A percentile compares a stretch with the other conserved stretches of the same genome.
phyloP scores from a whole-genome alignment of 2,329 filamentous ascomycete genomes.

The Colletotrichum tanaceti region DNA sequence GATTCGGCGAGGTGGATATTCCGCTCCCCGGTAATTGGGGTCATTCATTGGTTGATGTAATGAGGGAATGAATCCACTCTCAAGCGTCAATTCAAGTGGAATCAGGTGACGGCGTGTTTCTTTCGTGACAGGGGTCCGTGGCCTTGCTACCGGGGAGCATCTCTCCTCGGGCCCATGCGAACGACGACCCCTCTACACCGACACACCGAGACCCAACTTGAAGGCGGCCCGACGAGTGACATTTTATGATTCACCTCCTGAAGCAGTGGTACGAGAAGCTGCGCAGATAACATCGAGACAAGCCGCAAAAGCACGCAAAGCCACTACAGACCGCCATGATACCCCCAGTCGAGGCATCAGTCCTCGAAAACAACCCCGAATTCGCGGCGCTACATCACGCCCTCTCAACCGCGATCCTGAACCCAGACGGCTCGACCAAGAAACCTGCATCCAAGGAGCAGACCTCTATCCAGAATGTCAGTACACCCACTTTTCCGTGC shows the following conservation, averaged over 20 bases:
- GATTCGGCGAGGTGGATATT: constrained; percentile 23
- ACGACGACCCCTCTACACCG: constrained; percentile 18
- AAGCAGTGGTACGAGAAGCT: background rate
- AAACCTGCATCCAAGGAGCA: constrained; percentile 62
- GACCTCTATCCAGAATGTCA: constrained; percentile 61
- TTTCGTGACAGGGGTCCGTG: constrained; percentile 45
- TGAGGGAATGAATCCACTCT: accelerated
- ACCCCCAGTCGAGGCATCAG: constrained; percentile 66
- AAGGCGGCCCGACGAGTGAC: background rate
- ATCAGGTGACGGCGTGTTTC: constrained; percentile 52
- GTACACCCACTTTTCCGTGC: constrained; percentile 20
- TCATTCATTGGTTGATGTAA: background rate
- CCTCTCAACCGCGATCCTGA: constrained; percentile 65
- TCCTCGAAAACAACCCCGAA: constrained; percentile 68
- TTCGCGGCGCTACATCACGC: constrained; percentile 69
- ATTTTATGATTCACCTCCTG: background rate
- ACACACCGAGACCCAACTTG: constrained; percentile 3
- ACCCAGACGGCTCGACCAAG: constrained; percentile 68
- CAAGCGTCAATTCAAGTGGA: constrained; percentile 24
- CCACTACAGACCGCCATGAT: constrained; percentile 56
- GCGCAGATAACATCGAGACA: no score
- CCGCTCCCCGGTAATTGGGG: constrained; percentile 12
- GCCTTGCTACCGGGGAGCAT: background rate
- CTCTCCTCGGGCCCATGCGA: background rate
- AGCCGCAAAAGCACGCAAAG: background rate